These are phyloP conservation scores for Geosmithia morbida DNA, from an alignment of 2,329 filamentous ascomycete species.

Conservation along the genomic window DNA sequence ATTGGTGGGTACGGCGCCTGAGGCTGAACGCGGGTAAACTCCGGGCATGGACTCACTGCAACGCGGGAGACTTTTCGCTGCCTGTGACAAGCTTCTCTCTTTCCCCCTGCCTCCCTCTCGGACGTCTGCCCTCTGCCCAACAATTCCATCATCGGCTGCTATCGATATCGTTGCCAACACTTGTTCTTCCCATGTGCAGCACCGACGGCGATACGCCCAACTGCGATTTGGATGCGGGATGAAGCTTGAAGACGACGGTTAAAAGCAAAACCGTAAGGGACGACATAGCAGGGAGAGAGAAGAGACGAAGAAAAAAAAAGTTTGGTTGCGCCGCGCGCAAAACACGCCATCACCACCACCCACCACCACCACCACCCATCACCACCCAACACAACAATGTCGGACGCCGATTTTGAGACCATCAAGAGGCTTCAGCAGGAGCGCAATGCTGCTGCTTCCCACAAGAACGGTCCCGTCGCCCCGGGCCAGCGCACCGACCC, in stretches of 20 bases:
- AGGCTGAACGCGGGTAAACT: constrained; percentile 13
- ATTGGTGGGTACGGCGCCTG: not conserved
- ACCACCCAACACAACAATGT: constrained; percentile 31
- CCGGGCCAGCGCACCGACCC: constrained; percentile 73
- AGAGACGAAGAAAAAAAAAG: not conserved
- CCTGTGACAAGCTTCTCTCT: constrained; percentile 5
- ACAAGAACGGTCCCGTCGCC: constrained; percentile 65
- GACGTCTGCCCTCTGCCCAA: constrained; percentile 8
- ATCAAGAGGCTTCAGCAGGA: constrained; percentile 83
- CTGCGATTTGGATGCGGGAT: constrained; percentile 26
- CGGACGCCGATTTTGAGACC: constrained; percentile 73
- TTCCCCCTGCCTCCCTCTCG: not conserved
- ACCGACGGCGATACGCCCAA: constrained; percentile 16
- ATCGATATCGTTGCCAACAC: constrained; percentile 6
- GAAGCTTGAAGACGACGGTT: constrained; percentile 16
- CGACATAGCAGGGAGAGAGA: not conserved
- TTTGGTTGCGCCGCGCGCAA: not conserved
- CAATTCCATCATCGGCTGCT: constrained; percentile 5
- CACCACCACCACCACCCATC: too few relatives aligned
- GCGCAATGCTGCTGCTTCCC: constrained; percentile 63
- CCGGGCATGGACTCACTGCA: constrained; percentile 7
- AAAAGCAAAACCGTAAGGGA: constrained; percentile 5
- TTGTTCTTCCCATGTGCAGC: constrained; percentile 18
- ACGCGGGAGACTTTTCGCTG: constrained; percentile 15
- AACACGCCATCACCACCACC: not conserved